A percentile compares a stretch with the other conserved stretches of the same genome.
These are phyloP conservation scores for Trichoderma cornu-damae DNA, from an alignment of 2,329 filamentous ascomycete species.

Conservation along the genomic window DNA sequence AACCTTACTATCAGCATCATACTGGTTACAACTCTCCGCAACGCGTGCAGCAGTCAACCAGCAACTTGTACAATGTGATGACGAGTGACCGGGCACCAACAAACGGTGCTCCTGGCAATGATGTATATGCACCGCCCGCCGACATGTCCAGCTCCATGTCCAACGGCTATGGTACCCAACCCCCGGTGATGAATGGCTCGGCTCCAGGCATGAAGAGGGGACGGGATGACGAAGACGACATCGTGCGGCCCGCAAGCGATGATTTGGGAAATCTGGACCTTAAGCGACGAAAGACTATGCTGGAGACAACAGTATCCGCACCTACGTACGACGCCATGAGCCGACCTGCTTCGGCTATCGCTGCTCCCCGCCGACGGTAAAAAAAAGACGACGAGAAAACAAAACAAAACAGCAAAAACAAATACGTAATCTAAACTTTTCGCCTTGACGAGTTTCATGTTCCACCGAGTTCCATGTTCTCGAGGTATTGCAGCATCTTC, in stretches of 20 bases:
- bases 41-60: slow-evolving; percentile 62
- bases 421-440: slow-evolving; percentile 8
- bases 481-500: slow-evolving; percentile 17
- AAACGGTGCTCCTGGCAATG: slow-evolving; percentile 55
- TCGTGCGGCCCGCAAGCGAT: slow-evolving; percentile 57
- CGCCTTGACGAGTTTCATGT: slow-evolving; percentile 18
- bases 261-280: slow-evolving; percentile 50
- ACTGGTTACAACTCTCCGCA: slow-evolving; percentile 73
- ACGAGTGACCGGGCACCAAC: slow-evolving; percentile 66
- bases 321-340: slow-evolving; percentile 47
- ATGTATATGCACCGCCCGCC: slow-evolving; percentile 64
- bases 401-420: too few species aligned
- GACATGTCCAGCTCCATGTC: slow-evolving; percentile 53
- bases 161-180: slow-evolving; percentile 60
- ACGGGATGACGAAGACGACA: slow-evolving; percentile 55
- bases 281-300: slow-evolving; percentile 76
- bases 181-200: slow-evolving; percentile 61
- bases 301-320: slow-evolving; percentile 52
- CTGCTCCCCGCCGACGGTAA: slow-evolving; percentile 39
- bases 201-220: slow-evolving; percentile 41
- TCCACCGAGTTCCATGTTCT: slow-evolving; percentile 15
- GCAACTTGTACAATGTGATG: slow-evolving; percentile 85
- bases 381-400: background rate
- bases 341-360: slow-evolving; percentile 43
- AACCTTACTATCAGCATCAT: slow-evolving; percentile 66